Evolutionary conservation across 2,329 filamentous ascomycete species (phyloP).

Genomic region (Malbranchea cinnamomea): DNA sequence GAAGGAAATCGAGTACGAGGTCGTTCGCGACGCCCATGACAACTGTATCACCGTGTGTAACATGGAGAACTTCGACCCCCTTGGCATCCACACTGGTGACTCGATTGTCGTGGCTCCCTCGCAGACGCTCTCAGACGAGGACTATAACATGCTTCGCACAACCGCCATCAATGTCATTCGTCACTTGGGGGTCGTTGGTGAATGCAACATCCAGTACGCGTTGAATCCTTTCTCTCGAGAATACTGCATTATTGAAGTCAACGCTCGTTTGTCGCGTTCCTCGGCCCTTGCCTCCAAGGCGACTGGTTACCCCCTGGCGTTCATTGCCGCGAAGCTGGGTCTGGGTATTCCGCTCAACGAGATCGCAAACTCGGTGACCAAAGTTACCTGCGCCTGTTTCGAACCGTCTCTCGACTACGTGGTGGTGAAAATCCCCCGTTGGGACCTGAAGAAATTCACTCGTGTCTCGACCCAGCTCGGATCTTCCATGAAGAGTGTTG

Average conservation of each 20-base stretch:
- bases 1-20: constrained; percentile 99
- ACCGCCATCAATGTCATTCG: constrained; percentile 95
- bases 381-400: constrained; percentile 92
- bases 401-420: constrained; percentile 97
- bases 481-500: constrained; percentile 99
- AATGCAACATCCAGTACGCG: constrained; percentile 98
- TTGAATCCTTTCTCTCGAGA: constrained; percentile 89
- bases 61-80: constrained; percentile 99
- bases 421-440: constrained; percentile 96
- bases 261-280: constrained; percentile 86
- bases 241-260: constrained; percentile 99
- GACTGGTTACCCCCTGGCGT: constrained; percentile 88
- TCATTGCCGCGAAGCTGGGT: constrained; percentile 92
- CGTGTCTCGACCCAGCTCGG: constrained; percentile 89
- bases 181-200: constrained; percentile 90
- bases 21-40: constrained; percentile 85
- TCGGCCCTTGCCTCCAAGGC: constrained; percentile 94
- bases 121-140: constrained; percentile 89
- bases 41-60: constrained; percentile 99
- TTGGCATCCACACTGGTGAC: constrained; percentile 95
- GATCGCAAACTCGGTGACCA: constrained; percentile 90
- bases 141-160: constrained; percentile 98
- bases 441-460: constrained; percentile 98
- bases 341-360: constrained; percentile 90
- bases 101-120: constrained; percentile 96